These are phyloP conservation scores for Cercophora sp. DNA, from an alignment of 495 filamentous ascomycete genomes.

Conservation along the genomic window DNA sequence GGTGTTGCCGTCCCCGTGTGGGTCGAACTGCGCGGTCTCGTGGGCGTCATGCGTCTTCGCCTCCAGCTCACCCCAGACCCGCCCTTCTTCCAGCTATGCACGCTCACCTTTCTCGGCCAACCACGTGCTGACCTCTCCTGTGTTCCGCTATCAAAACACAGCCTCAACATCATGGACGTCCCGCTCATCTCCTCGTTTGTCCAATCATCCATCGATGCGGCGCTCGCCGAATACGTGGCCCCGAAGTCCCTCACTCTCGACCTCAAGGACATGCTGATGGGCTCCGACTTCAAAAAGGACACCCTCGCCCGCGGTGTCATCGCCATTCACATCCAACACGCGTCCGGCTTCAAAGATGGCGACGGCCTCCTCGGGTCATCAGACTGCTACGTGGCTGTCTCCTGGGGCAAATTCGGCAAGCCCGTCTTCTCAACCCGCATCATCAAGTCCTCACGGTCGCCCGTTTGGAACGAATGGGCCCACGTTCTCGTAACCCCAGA, in stretches of 20 bases:
- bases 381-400: slow-evolving; percentile 66
- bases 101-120: slow-evolving; percentile 71
- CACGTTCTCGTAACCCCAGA: slow-evolving; percentile 61
- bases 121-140: slow-evolving; percentile 67
- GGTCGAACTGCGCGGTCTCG: slow-evolving; percentile 65
- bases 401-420: slow-evolving; percentile 74
- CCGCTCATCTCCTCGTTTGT: slow-evolving; percentile 70
- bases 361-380: slow-evolving; percentile 60
- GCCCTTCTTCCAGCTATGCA: slow-evolving; percentile 66
- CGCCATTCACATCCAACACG: slow-evolving; percentile 58
- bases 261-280: slow-evolving; percentile 68
- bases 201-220: slow-evolving; percentile 66
- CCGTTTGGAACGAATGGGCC: slow-evolving; percentile 65
- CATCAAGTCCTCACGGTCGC: slow-evolving; percentile 57
- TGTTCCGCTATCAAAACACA: slow-evolving; percentile 60
- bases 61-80: slow-evolving; percentile 69
- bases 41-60: slow-evolving; percentile 60
- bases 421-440: slow-evolving; percentile 61
- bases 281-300: slow-evolving; percentile 74
- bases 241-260: slow-evolving; percentile 69
- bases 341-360: slow-evolving; percentile 62
- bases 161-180: slow-evolving; percentile 66
- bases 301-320: slow-evolving; percentile 61
- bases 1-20: slow-evolving; percentile 61
- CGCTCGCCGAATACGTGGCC: slow-evolving; percentile 66